phyloP scores from a whole-genome alignment of 2,329 filamentous ascomycete species.

The Metarhizium anisopliae region DNA sequence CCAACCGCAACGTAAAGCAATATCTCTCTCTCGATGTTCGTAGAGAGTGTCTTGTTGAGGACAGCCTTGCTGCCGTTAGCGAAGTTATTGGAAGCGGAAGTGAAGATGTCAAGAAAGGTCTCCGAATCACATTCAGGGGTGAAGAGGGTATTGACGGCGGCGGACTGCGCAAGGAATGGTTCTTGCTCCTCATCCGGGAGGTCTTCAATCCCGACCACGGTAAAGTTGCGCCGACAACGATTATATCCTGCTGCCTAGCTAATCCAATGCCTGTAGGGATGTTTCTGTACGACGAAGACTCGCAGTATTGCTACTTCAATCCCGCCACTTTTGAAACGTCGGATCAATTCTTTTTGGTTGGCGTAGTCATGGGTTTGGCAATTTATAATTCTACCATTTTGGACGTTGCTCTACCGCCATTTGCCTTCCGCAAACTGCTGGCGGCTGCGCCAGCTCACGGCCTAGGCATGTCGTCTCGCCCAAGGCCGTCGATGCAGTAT shows the following conservation, averaged over 20 bases:
- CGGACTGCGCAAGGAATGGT: constrained; percentile 90
- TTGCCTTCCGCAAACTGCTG: constrained; percentile 81
- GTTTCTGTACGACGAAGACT: constrained; percentile 88
- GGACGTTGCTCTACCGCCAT: constrained; percentile 79
- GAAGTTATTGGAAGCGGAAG: constrained; percentile 72
- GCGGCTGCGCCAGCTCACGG: constrained; percentile 60
- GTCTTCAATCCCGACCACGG: constrained; percentile 87
- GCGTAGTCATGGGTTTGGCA: constrained; percentile 76
- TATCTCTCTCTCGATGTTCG: constrained; percentile 70
- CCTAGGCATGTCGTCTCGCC: constrained; percentile 44
- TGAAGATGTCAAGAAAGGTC: constrained; percentile 83
- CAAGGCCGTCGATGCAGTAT: constrained; percentile 57
- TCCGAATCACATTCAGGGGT: constrained; percentile 76
- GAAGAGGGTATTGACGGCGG: constrained; percentile 91
- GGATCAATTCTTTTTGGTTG: constrained; percentile 85
- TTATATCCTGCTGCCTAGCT: background rate
- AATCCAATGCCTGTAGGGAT: constrained; percentile 51
- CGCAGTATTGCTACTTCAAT: constrained; percentile 88
- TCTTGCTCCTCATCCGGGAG: constrained; percentile 76
- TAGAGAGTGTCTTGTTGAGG: constrained; percentile 78
- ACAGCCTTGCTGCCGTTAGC: constrained; percentile 76
- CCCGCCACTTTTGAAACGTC: constrained; percentile 82
- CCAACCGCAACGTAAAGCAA: constrained; percentile 62
- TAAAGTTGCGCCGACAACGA: constrained; percentile 32
- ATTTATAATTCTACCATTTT: constrained; percentile 95